phyloP scores from a whole-genome alignment of 176 grass and related monocot genomes.

The Oryza coarctata region DNA sequence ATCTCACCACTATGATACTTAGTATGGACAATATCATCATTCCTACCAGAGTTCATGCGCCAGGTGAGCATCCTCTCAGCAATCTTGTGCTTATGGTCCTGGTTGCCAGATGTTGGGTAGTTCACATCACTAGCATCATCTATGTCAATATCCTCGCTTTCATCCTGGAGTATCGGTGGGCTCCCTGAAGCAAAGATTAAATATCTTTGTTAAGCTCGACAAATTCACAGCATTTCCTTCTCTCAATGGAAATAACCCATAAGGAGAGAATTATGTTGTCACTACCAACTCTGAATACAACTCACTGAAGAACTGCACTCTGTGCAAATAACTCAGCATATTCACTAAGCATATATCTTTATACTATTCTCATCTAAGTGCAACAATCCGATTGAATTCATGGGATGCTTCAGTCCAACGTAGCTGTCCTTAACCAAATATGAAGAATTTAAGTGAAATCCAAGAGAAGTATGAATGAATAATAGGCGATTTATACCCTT shows the following conservation, averaged over 20 bases:
- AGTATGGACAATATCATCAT: conserved; percentile 53
- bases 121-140: conserved; percentile 84
- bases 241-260: background rate
- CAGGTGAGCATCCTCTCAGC: conserved; percentile 91
- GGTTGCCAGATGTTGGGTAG: conserved; percentile 55
- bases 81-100: conserved; percentile 78
- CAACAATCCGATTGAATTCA: background rate
- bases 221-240: background rate
- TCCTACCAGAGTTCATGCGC: conserved; percentile 50
- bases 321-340: background rate
- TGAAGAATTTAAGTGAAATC: background rate
- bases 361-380: background rate
- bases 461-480: background rate
- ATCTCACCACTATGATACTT: conserved; percentile 74
- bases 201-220: background rate
- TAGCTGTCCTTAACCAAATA: background rate
- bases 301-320: background rate
- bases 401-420: background rate
- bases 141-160: conserved; percentile 63
- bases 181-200: conserved; percentile 50
- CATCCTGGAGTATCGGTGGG: conserved; percentile 63
- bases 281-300: background rate
- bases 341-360: background rate
- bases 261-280: background rate
- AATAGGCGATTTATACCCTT: conserved; percentile 49